phyloP scores from a whole-genome alignment of 352 stramenopile genomes.

The Globisporangium canariense region DNA sequence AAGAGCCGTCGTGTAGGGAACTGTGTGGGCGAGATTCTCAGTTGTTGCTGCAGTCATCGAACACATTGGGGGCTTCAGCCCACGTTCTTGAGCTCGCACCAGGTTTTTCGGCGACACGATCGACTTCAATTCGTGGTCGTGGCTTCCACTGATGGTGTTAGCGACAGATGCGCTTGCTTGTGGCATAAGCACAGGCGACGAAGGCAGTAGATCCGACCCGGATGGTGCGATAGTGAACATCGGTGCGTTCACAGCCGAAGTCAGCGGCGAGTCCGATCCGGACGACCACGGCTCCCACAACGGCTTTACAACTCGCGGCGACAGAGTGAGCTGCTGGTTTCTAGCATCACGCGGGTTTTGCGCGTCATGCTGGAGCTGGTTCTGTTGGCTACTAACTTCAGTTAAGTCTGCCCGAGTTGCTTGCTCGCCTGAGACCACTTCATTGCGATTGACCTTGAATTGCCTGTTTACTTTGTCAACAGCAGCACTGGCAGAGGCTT shows the following conservation, averaged over 20 bases:
- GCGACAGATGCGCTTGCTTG: background rate
- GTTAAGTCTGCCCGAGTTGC: background rate
- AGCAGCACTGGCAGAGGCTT: background rate
- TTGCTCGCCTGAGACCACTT: background rate
- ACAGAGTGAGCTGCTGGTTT: constrained; percentile 18
- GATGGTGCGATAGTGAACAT: constrained; percentile 16
- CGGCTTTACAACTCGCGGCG: constrained; percentile 30
- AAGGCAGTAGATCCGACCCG: constrained; percentile 4
- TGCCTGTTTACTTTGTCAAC: background rate
- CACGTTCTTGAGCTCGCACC: background rate
- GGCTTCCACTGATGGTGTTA: background rate
- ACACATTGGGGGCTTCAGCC: background rate
- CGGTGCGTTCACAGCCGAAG: constrained; percentile 32
- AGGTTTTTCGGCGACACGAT: constrained; percentile 8
- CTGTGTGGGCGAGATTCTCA: background rate
- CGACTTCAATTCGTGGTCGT: constrained; percentile 15
- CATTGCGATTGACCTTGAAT: background rate
- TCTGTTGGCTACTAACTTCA: background rate
- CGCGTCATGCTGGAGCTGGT: background rate
- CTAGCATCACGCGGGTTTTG: background rate
- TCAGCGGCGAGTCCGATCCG: constrained; percentile 31
- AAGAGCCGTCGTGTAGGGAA: background rate
- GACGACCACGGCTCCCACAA: constrained; percentile 48
- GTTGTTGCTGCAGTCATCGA: too few relatives aligned
- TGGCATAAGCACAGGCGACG: background rate